phyloP scores from a whole-genome alignment of 345 rosid genomes.

The Populus deltoides region DNA sequence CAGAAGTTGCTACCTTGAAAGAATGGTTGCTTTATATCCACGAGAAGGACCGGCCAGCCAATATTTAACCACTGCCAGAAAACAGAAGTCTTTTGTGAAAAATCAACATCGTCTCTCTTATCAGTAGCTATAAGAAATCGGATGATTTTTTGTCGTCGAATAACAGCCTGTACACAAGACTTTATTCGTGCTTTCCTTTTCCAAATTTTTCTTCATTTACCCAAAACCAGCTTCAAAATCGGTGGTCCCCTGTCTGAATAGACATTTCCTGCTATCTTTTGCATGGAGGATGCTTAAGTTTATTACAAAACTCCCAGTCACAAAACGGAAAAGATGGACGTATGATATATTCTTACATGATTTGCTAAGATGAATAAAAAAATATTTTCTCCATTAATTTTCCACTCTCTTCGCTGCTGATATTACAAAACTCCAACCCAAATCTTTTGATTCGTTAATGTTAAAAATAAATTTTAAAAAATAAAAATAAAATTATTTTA shows the following conservation, averaged over 20 bases:
- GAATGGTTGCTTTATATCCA: not conserved
- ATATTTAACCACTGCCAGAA: not conserved
- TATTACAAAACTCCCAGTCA: too few relatives aligned
- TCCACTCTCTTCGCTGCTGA: not conserved
- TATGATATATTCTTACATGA: not conserved
- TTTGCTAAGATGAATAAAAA: not conserved
- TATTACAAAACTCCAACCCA: too few relatives aligned
- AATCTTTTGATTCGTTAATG: too few relatives aligned
- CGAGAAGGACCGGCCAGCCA: slow-evolving; percentile 17
- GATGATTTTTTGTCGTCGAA: too few relatives aligned
- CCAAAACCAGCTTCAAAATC: not conserved
- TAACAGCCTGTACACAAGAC: not conserved
- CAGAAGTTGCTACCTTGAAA: too few relatives aligned
- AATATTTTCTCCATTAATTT: not conserved
- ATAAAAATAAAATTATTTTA: too few relatives aligned
- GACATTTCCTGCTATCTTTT: not conserved
- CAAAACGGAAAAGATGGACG: not conserved
- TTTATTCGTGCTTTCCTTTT: not conserved
- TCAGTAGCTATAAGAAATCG: not conserved
- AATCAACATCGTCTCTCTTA: slow-evolving; percentile 11
- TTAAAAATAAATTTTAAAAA: too few relatives aligned
- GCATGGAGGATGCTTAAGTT: not conserved
- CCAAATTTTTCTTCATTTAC: not conserved
- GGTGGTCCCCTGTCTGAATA: not conserved
- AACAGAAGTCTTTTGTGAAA: slow-evolving; percentile 3